These are phyloP conservation scores for Purshia tridentata DNA, from an alignment of 306 rosid species.

Conservation along the genomic window DNA sequence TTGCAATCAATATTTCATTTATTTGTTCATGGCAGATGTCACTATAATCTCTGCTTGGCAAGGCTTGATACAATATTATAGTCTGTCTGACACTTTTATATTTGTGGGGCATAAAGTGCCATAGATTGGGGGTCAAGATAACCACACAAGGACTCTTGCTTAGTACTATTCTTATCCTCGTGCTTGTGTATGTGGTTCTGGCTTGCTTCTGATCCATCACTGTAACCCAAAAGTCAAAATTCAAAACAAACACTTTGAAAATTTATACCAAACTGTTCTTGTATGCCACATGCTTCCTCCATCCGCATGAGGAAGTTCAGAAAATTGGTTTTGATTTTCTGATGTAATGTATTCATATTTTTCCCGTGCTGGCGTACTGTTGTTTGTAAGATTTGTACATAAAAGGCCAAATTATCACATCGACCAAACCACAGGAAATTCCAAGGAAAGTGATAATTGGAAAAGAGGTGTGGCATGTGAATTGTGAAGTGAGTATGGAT, in stretches of 20 bases:
- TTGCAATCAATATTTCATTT: neutral
- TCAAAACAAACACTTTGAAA: neutral
- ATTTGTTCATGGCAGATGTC: neutral
- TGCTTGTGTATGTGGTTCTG: neutral
- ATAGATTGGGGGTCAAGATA: no score
- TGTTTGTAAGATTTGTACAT: neutral
- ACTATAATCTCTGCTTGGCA: neutral
- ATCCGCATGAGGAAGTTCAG: neutral
- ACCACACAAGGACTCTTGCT: no score
- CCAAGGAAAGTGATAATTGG: neutral
- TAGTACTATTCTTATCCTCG: neutral
- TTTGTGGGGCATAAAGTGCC: no score
- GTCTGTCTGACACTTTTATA: neutral
- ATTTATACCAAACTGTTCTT: neutral
- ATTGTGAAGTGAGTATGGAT: neutral
- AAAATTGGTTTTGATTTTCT: neutral
- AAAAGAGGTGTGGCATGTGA: neutral
- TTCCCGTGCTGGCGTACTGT: conserved; percentile 8
- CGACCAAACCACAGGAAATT: neutral
- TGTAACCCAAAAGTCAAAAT: neutral
- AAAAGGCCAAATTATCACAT: neutral
- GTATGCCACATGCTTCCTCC: conserved; percentile 4
- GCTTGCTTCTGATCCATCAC: neutral
- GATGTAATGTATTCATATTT: neutral
- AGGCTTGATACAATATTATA: neutral